Base-by-base conservation (phyloP, 2,329 filamentous ascomycete species). In the Plenodomus biglobosus region DNA sequence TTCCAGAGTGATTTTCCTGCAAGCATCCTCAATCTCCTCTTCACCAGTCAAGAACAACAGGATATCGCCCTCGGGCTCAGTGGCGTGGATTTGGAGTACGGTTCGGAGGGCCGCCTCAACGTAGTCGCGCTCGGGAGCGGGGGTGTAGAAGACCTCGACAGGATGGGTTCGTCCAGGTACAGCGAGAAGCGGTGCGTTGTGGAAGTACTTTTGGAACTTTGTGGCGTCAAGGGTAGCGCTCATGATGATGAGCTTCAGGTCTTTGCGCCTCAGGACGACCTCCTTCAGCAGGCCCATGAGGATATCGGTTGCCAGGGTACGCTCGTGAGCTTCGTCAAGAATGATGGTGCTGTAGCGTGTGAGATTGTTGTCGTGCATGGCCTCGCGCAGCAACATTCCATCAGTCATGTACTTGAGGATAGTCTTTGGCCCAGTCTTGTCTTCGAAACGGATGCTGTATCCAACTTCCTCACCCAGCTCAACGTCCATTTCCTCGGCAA, bases 371-470 rank as follows among this genome's bases (percentile, higher is more conserved):
- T 99, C 94, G 59, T 96, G 81, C 42, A 99, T 80, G 68, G 96
- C 91, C 75, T 99, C 94, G 76, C 94, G 84, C 75, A 96, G 86
- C 69, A 99, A 82, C 89, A 97, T 97, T 73, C 94, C 94, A 65
- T 99, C 94, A 15, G 94, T 99, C 92, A 99, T 96, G 76, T 99
- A 99, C 76, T 99, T 99, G 77, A 99, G 96, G 66, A 86, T 90
- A 1, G 94, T 99, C 16, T 86, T 81, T 1, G 90, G 85, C 56
- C 86, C 89, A 0, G 92, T 96, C 69, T 86, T 88, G 74, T 99
- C 94, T 67, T 99, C 94, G 68, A 99, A 99, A 69, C 94, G 90
- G 67, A 99, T 96, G 7, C 89, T 96, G 70, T 99, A 99, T 45
- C 94, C 94, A 54, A 99, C 92, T 69, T 96, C 92, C 46, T 92